A percentile compares a stretch with the other conserved stretches of the same genome.
phyloP scores from a whole-genome alignment of 257 asterid genomes.

The Penstemon newberryi region DNA sequence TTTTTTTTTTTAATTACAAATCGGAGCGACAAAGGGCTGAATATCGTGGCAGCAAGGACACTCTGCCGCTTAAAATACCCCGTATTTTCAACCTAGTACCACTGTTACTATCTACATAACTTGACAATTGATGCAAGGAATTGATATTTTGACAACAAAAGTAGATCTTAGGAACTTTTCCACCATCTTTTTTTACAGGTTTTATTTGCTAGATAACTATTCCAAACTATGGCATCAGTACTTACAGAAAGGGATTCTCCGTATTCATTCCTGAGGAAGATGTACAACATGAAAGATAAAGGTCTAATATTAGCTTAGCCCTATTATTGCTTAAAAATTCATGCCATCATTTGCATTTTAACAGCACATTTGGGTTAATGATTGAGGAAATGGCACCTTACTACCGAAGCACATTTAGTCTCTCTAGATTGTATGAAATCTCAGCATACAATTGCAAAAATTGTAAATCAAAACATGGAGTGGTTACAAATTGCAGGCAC shows the following conservation, averaged over 20 bases:
- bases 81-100: no score
- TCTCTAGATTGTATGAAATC: not conserved
- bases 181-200: not conserved
- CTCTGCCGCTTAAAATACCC: no score
- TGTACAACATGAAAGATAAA: no score
- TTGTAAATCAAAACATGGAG: not conserved
- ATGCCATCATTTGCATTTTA: not conserved
- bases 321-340: no score
- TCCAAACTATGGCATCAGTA: not conserved
- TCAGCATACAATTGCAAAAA: not conserved
- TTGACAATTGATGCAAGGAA: no score
- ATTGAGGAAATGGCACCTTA: not conserved
- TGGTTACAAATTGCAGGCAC: constrained; percentile 6
- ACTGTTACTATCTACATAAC: no score
- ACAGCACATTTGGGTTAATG: constrained; percentile 12
- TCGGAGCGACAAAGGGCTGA: no score
- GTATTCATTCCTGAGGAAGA: no score
- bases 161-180: not conserved
- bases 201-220: not conserved
- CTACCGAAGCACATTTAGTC: not conserved
- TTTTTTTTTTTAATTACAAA: no score
- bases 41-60: no score
- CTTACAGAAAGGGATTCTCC: not conserved
- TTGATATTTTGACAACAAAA: not conserved
- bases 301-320: no score